Percentiles rank a stretch among this genome's conserved stretches.
phyloP scores from a whole-genome alignment of 2,329 filamentous ascomycete genomes.

The Hypoxylon sp. region DNA sequence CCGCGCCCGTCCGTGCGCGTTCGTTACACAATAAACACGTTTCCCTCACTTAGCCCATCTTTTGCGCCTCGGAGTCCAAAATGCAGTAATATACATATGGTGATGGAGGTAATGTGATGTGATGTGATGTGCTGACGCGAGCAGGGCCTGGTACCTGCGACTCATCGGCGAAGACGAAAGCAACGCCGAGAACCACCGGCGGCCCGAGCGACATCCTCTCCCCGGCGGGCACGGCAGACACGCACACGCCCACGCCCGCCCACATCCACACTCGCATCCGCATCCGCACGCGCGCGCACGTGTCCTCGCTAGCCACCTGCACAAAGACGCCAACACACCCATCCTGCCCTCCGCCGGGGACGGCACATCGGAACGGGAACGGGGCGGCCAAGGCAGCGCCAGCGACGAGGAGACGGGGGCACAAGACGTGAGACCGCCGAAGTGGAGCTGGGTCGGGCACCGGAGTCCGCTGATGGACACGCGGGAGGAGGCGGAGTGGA shows the following conservation, averaged over 20 bases:
- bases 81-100: neutral
- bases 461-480: constrained; percentile 78
- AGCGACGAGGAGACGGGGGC: constrained; percentile 1
- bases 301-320: neutral
- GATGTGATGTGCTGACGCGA: constrained; percentile 11
- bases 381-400: neutral
- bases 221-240: neutral
- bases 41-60: neutral
- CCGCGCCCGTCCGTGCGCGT: constrained; percentile 6
- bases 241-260: neutral
- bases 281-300: neutral
- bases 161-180: constrained; percentile 79
- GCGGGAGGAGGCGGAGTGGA: constrained; percentile 79
- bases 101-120: too few species aligned
- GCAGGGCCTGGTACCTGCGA: constrained; percentile 82
- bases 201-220: constrained; percentile 44
- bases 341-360: constrained; percentile 37
- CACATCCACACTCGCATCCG: neutral
- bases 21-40: constrained; percentile 1
- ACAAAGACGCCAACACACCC: neutral
- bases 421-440: constrained; percentile 49
- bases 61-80: neutral
- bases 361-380: neutral
- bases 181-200: constrained; percentile 65
- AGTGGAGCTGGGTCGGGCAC: constrained; percentile 82